Conservation (phyloP, 495 filamentous ascomycete species). For the Podospora australis region DNA sequence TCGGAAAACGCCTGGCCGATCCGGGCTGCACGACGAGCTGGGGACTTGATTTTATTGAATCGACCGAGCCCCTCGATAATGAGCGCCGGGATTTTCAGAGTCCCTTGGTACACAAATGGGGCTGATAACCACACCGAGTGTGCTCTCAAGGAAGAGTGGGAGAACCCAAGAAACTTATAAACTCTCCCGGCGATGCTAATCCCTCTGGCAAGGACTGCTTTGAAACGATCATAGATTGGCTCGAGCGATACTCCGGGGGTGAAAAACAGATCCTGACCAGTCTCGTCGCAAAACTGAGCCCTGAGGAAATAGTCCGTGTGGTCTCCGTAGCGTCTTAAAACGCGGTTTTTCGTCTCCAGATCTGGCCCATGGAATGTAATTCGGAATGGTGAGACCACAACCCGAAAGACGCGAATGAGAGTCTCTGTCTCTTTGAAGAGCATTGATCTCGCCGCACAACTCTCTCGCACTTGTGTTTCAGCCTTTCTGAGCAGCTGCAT, state of each 20-base stretch:
- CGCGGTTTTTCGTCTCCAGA: constrained; percentile 63
- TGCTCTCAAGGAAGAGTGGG: constrained; percentile 65
- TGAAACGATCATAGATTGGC: constrained; percentile 54
- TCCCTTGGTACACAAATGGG: constrained; percentile 49
- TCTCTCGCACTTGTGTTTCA: constrained; percentile 30
- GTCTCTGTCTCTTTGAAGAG: constrained; percentile 19
- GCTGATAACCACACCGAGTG: constrained; percentile 72
- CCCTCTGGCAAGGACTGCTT: constrained; percentile 44
- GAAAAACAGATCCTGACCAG: constrained; percentile 56
- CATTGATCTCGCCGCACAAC: constrained; percentile 20
- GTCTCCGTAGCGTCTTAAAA: constrained; percentile 61
- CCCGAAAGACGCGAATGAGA: constrained; percentile 48
- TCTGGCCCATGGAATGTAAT: constrained; percentile 65
- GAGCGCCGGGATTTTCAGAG: constrained; percentile 33
- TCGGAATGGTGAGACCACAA: constrained; percentile 61
- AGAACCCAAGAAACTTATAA: constrained; percentile 72
- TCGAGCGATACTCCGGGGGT: constrained; percentile 48
- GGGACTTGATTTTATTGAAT: constrained; percentile 56
- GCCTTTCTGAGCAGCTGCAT: constrained; percentile 33
- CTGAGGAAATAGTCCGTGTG: constrained; percentile 62
- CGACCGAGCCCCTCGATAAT: constrained; percentile 61
- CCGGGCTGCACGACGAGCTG: constrained; percentile 70
- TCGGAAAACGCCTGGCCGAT: constrained; percentile 83
- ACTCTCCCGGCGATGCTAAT: constrained; percentile 57
- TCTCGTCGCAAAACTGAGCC: constrained; percentile 62